Base-by-base conservation (phyloP, 345 rosid genomes). In the Noccaea caerulescens region DNA sequence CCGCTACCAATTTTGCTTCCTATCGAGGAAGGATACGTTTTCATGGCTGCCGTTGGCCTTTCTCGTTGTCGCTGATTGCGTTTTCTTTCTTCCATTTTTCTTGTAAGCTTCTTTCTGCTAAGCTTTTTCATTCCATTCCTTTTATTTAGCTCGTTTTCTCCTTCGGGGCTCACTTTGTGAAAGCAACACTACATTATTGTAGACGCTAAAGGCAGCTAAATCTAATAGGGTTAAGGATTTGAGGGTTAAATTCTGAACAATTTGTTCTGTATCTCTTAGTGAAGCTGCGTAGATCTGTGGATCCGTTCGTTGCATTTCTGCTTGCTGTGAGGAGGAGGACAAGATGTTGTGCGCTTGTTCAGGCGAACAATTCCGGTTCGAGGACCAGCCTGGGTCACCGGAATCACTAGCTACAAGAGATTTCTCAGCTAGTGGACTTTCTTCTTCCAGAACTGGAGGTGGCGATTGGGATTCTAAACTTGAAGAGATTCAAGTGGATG, bases 311-410 rank as follows among this genome's bases (percentile, higher is more conserved):
- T 7, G 12, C 49, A 37, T 23, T 71, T 52, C 59, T 3, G 20
- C 33, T 33, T 34, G 23, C 12, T 25, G 41, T 10, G 38, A 64
- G 9, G 42, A 63, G 58, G 36, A 45, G 69, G 72, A 72, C 65
- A 83, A 77, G 76, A 92, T 92, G 98, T 71, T 94, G 92, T 92
- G 98, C 71, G 90, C 98, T 79, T 94, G 98, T 75, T 94, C 99
- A 30, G 96, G 99, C 14, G 96, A 92, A 81, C 98, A 86, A 52
- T 92, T 94, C 83, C 86, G 87, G 69, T 80, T 90, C 36, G 97
- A 94, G 69, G 99, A 94, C 12, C 86, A 86, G 63, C 92, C 96
- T 4, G 87, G 83, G 54, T 91, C 99, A 10, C 97, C 97, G 49
- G 98, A 88, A 57, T 89, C 99, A 3, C 76, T 94, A 65, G 98